phyloP scores from a whole-genome alignment of 805 yeast genomes.

The Lachancea thermotolerans region DNA sequence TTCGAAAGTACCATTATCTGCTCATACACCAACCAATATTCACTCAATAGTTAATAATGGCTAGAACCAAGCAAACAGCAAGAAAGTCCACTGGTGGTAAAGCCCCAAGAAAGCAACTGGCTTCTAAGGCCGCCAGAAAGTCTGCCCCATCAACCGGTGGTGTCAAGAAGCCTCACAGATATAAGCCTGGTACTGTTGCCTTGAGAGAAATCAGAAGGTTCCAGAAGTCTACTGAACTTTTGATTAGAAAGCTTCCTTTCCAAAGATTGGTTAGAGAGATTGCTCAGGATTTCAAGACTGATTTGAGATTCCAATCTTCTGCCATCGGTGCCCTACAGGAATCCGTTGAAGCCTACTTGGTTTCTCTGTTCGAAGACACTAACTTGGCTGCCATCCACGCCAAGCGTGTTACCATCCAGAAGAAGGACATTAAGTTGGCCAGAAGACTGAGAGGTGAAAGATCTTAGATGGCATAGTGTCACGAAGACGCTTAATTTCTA shows the following conservation, averaged over 20 bases:
- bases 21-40: background rate
- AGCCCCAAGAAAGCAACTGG: slow-evolving; percentile 91
- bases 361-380: slow-evolving; percentile 93
- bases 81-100: slow-evolving; percentile 95
- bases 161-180: slow-evolving; percentile 92
- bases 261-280: slow-evolving; percentile 95
- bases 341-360: slow-evolving; percentile 97
- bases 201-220: slow-evolving; percentile 95
- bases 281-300: slow-evolving; percentile 89
- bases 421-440: slow-evolving; percentile 96
- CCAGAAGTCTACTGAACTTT: slow-evolving; percentile 91
- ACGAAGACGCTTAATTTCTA: background rate
- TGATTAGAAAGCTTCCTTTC: slow-evolving; percentile 95
- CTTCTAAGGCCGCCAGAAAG: slow-evolving; percentile 89
- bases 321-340: slow-evolving; percentile 98
- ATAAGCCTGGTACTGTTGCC: slow-evolving; percentile 96
- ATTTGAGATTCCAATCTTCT: slow-evolving; percentile 92
- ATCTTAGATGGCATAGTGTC: slow-evolving; percentile 40
- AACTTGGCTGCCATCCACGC: slow-evolving; percentile 98
- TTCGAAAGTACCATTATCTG: too few relatives aligned
- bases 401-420: slow-evolving; percentile 97
- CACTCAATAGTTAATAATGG: slow-evolving; percentile 42
- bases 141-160: slow-evolving; percentile 90
- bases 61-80: slow-evolving; percentile 91
- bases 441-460: slow-evolving; percentile 97